Base-by-base conservation (phyloP, 1,284 basidiomycete genomes). In the Tilletia setariae region DNA sequence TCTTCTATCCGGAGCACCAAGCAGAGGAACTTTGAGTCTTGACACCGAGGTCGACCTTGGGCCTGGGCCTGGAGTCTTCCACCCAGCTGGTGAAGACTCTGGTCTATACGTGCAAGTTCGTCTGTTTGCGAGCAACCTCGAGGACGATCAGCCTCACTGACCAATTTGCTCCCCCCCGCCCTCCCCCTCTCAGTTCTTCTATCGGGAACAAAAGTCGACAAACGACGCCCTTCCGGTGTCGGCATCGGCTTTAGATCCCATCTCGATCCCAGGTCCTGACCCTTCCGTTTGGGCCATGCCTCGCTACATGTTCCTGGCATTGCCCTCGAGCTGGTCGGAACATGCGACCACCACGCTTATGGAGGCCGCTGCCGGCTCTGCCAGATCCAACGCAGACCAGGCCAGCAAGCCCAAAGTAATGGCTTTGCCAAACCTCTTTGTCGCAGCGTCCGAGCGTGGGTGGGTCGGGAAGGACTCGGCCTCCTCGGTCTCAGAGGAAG, bases 1-100 rank as follows among this genome's bases (percentile, higher is more conserved):
- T 40, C 90, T 94, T 72, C 87, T 87, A 16, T 89, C 90, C 0
- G 92, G 92, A 0, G 91, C 92, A 80, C 91, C 91, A 0, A 88
- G 88, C 25, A 86, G 90, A 9, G 92, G 92, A 0, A 87, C 88
- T 0, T 84, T 94, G 19, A 88, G 90, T 0, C 84, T 94, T 1
- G 89, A 90, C 43, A 86, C 87, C 19, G 85, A 87, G 44, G 85
- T 85, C 30, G 87, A 90, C 2, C 88, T 91, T 0, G 75, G 78
- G 0, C 80, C 84, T 1, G 90, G 90, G 2, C 84, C 87, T 16
- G 76, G 79, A 1, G 87, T 23, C 8, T 63, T 91, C n/a, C 87
- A 89, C 16, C 71, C 73, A 43, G 71, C 23, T 4, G 73, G 9
- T 72, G 70, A 21, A 70, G 72, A 68, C 40, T 23, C 69, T 70